phyloP scores from a whole-genome alignment of 1,284 basidiomycete genomes.

The Leucoagaricus sp. region DNA sequence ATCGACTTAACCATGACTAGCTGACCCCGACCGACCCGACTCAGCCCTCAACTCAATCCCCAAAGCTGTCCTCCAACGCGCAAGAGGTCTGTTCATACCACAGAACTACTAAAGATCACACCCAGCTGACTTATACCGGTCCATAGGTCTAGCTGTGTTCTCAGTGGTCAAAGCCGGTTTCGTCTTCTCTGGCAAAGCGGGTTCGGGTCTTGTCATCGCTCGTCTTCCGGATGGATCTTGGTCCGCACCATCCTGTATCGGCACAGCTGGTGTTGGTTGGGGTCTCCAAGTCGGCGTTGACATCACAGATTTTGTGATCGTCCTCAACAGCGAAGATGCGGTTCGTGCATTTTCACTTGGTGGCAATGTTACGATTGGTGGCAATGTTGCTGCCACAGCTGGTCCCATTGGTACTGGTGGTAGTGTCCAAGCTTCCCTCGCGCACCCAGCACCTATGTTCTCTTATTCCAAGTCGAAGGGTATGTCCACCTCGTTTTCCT shows the following conservation, averaged over 20 bases:
- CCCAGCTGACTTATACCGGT: conserved; percentile 6
- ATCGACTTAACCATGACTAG: conserved; percentile 45
- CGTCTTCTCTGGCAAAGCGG: conserved; percentile 95
- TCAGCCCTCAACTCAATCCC: conserved; percentile 96
- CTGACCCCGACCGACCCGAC: conserved; percentile 86
- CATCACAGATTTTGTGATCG: conserved; percentile 86
- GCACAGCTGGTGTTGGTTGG: conserved; percentile 95
- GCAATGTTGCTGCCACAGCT: conserved; percentile 81
- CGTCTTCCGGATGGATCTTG: conserved; percentile 95
- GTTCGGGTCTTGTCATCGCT: conserved; percentile 93
- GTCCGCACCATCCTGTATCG: conserved; percentile 97
- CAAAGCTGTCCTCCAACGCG: conserved; percentile 88
- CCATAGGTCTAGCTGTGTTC: conserved; percentile 88
- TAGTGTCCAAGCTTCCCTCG: conserved; percentile 83
- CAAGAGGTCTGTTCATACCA: conserved; percentile 61
- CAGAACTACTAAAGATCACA: background rate
- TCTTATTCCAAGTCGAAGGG: conserved; percentile 96
- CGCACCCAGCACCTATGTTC: conserved; percentile 96
- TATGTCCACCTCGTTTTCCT: conserved; percentile 32
- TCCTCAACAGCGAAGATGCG: conserved; percentile 96
- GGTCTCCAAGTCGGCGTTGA: conserved; percentile 96
- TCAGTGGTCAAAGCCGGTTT: conserved; percentile 95
- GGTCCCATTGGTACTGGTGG: conserved; percentile 97
- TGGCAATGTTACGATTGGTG: conserved; percentile 96
- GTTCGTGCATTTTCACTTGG: conserved; percentile 94